A percentile compares a stretch with the other conserved stretches of the same genome.
Conservation (phyloP, 495 filamentous ascomycete species). For the Chaetomidium leptoderma region DNA sequence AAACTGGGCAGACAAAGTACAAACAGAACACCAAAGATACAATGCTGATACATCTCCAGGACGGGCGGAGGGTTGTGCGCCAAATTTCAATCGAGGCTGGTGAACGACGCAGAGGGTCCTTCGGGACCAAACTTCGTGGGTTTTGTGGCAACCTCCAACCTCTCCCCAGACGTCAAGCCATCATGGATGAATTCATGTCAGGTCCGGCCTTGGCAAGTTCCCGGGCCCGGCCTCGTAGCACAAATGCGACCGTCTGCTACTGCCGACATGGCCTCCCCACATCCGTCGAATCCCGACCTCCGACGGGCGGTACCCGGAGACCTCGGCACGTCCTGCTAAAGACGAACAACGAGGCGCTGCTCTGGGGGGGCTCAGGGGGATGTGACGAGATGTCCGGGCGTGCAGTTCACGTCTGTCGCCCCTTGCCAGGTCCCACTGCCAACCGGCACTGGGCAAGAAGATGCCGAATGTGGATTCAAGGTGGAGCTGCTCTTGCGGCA, state of each 20-base stretch:
- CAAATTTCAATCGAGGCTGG: background rate
- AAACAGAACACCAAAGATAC: background rate
- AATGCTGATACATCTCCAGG: conserved; percentile 1
- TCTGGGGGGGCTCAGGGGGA: background rate
- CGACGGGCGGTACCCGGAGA: background rate
- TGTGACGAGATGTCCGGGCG: conserved; percentile 8
- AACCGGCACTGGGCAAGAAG: conserved; percentile 10
- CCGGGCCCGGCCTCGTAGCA: conserved; percentile 2
- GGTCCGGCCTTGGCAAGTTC: conserved; percentile 6
- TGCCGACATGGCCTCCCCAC: conserved; percentile 5
- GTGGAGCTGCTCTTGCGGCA: conserved; percentile 6
- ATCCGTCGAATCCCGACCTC: background rate
- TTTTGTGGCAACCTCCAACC: background rate
- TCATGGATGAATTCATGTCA: background rate
- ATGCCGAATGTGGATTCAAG: conserved; percentile 10
- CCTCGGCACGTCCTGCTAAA: background rate
- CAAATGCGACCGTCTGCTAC: conserved; percentile 1
- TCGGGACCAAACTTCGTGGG: conserved; percentile 5
- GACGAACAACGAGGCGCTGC: background rate
- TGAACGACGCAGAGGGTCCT: background rate
- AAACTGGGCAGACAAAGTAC: background rate
- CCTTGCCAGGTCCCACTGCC: background rate
- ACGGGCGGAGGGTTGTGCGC: background rate
- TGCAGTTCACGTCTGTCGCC: conserved; percentile 6
- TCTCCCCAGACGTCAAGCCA: background rate